A percentile compares a stretch with the other conserved stretches of the same genome.
Conservation (phyloP, 2,329 filamentous ascomycete species). For the Ophiosphaerella narmari region DNA sequence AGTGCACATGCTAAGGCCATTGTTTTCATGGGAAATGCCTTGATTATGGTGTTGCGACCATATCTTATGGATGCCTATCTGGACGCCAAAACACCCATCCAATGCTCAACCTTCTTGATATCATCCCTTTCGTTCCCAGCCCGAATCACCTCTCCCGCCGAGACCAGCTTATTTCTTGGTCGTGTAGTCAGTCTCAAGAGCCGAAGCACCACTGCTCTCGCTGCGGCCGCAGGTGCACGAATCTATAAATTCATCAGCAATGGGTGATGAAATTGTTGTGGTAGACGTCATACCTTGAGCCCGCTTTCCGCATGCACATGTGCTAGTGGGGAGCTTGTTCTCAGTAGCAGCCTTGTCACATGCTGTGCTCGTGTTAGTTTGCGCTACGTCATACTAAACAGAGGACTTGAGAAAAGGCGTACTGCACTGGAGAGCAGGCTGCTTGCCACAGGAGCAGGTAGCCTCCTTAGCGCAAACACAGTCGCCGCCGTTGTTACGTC, state of each 20-base stretch:
- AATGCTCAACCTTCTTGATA: slow-evolving; percentile 7
- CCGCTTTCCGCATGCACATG: slow-evolving; percentile 79
- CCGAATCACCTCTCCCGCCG: slow-evolving; percentile 3
- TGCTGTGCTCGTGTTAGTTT: slow-evolving; percentile 33
- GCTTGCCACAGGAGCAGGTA: slow-evolving; percentile 86
- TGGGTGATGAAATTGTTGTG: not conserved
- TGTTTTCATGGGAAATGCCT: not conserved
- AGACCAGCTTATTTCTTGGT: slow-evolving; percentile 56
- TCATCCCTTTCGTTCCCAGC: slow-evolving; percentile 2
- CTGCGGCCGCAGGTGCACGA: slow-evolving; percentile 83
- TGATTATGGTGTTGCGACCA: not conserved
- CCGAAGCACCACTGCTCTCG: slow-evolving; percentile 63
- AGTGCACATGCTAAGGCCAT: too few species aligned
- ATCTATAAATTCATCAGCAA: slow-evolving; percentile 23
- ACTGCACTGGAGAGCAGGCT: slow-evolving; percentile 82
- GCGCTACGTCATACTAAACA: slow-evolving; percentile 5
- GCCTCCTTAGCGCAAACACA: slow-evolving; percentile 64
- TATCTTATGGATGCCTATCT: not conserved
- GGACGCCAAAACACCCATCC: slow-evolving; percentile 24
- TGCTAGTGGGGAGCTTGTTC: slow-evolving; percentile 70
- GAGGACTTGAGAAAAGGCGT: slow-evolving; percentile 22
- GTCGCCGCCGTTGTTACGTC: slow-evolving; percentile 56
- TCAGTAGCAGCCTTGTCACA: slow-evolving; percentile 78
- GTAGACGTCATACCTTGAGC: slow-evolving; percentile 63
- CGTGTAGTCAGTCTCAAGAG: slow-evolving; percentile 85